A percentile compares a stretch with the other conserved stretches of the same genome.
These are phyloP conservation scores for Trichoderma guizhouense DNA, from an alignment of 2,329 filamentous ascomycete species.

Conservation along the genomic window DNA sequence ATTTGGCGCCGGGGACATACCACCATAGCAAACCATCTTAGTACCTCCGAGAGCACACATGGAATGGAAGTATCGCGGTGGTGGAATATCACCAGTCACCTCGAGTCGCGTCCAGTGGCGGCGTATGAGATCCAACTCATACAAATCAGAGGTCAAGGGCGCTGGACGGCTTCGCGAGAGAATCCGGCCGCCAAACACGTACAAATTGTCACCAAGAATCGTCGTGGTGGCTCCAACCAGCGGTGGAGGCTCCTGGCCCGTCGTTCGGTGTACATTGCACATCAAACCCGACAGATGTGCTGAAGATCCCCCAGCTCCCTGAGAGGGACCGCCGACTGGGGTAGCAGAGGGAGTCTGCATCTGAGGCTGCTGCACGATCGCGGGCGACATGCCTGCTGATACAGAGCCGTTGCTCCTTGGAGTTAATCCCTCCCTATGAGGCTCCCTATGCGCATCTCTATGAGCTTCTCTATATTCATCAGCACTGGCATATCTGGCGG, in stretches of 20 bases:
- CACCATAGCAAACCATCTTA: conserved; percentile 95
- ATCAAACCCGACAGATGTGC: conserved; percentile 63
- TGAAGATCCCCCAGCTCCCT: conserved; percentile 46
- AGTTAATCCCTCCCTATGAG: conserved; percentile 44
- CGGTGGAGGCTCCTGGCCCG: conserved; percentile 84
- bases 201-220: conserved; percentile 90
- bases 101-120: conserved; percentile 93
- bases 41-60: conserved; percentile 91
- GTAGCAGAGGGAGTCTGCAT: conserved; percentile 20
- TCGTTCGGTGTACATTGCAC: conserved; percentile 78
- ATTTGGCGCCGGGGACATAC: conserved; percentile 79
- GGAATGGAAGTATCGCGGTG: conserved; percentile 94
- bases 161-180: conserved; percentile 77
- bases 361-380: conserved; percentile 37
- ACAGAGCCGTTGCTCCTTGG: conserved; percentile 52
- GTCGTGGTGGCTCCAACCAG: conserved; percentile 94
- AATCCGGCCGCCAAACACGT: conserved; percentile 90
- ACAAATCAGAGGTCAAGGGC: conserved; percentile 83
- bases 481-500: conserved; percentile 39
- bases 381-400: conserved; percentile 57
- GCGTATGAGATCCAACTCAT: conserved; percentile 86
- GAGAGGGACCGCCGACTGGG: conserved; percentile 42
- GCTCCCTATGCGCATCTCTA: conserved; percentile 42
- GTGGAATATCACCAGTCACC: conserved; percentile 77
- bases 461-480: conserved; percentile 35